Conservation (phyloP, 2,329 filamentous ascomycete genomes). For the Xylaria sp. region DNA sequence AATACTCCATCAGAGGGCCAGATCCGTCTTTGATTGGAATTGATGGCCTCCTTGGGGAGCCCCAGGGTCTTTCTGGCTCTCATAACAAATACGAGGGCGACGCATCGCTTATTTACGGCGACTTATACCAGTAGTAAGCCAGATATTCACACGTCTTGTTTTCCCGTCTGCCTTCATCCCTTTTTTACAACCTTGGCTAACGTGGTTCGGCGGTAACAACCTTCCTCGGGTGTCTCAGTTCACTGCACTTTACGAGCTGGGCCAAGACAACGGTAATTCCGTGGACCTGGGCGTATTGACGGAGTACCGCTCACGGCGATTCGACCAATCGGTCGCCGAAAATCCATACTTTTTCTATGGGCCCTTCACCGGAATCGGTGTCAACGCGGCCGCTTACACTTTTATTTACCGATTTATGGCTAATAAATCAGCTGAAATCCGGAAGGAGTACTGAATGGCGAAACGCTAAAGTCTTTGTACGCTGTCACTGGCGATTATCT, state of each 20-base stretch:
- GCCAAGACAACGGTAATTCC: slow-evolving; percentile 8
- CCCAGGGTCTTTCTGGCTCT: slow-evolving; percentile 22
- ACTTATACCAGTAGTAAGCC: slow-evolving; percentile 33
- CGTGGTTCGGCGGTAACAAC: slow-evolving; percentile 6
- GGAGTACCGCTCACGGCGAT: neutral
- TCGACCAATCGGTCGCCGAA: slow-evolving; percentile 1
- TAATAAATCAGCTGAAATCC: slow-evolving; percentile 31
- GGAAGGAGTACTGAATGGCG: slow-evolving; percentile 17
- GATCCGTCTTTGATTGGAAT: slow-evolving; percentile 18
- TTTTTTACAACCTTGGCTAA: neutral
- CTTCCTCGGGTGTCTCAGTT: slow-evolving; percentile 1
- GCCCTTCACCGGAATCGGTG: slow-evolving; percentile 17
- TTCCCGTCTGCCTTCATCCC: neutral
- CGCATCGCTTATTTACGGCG: slow-evolving; percentile 18
- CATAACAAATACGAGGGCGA: slow-evolving; percentile 30
- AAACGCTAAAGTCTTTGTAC: slow-evolving; percentile 32
- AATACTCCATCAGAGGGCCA: slow-evolving; percentile 26
- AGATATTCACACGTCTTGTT: neutral
- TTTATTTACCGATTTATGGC: slow-evolving; percentile 34
- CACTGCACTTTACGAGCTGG: slow-evolving; percentile 2
- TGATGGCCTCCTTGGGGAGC: slow-evolving; percentile 22
- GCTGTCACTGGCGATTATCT: slow-evolving; percentile 26
- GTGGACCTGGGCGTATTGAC: slow-evolving; percentile 6
- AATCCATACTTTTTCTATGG: slow-evolving; percentile 22
- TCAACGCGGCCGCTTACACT: slow-evolving; percentile 13